Conservation (phyloP, 2,329 filamentous ascomycete genomes). For the Kalaharituber pfeilii region DNA sequence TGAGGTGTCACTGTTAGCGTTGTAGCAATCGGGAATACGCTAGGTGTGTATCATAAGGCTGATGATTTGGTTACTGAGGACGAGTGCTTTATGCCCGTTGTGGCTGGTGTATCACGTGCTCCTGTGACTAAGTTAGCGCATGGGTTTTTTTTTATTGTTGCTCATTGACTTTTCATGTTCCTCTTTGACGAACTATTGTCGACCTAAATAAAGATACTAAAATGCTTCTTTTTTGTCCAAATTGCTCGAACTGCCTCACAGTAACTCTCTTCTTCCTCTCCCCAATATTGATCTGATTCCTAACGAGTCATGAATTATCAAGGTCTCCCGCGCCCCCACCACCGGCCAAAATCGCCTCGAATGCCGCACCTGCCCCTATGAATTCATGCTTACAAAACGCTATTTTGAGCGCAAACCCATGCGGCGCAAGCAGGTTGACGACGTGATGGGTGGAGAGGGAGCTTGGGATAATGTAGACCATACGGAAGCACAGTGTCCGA, state of each 20-base stretch:
- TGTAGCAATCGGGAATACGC: no score
- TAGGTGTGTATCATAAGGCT: no score
- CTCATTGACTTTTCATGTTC: no score
- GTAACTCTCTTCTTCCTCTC: slow-evolving; percentile 33
- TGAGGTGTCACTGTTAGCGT: no score
- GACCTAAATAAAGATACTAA: not conserved
- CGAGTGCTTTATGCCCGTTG: no score
- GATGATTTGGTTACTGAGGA: no score
- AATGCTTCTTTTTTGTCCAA: slow-evolving; percentile 45
- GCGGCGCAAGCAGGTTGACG: slow-evolving; percentile 70
- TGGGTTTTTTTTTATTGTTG: no score
- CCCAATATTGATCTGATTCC: not conserved
- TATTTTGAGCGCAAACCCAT: slow-evolving; percentile 64
- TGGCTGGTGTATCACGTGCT: no score
- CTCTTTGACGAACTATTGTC: no score
- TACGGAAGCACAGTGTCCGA: slow-evolving; percentile 63
- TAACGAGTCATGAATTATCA: slow-evolving; percentile 6
- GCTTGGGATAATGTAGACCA: slow-evolving; percentile 88
- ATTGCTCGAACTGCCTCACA: slow-evolving; percentile 69
- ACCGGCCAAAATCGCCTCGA: slow-evolving; percentile 60
- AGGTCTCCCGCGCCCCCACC: slow-evolving; percentile 27
- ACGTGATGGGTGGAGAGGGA: slow-evolving; percentile 71
- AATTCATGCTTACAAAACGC: slow-evolving; percentile 60
- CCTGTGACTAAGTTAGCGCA: no score
- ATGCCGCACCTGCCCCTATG: slow-evolving; percentile 89